These are phyloP conservation scores for Aquilaria malaccensis DNA, from an alignment of 345 rosid genomes.

Conservation along the genomic window DNA sequence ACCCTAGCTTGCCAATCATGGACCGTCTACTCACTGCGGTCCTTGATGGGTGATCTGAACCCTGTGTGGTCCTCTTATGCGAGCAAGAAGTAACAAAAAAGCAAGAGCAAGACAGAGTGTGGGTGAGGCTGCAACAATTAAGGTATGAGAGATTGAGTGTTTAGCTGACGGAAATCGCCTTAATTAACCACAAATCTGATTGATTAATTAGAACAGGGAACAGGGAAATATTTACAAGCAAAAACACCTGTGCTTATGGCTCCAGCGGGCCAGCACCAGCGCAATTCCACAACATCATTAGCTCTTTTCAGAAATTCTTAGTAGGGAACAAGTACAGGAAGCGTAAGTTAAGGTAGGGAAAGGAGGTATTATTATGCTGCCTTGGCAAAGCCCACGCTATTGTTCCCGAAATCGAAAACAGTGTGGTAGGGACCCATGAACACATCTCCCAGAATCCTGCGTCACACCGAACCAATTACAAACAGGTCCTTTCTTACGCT, in stretches of 20 bases:
- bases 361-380: slow-evolving; percentile 37
- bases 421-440: slow-evolving; percentile 97
- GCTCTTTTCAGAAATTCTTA: not conserved
- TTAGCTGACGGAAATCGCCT: too few relatives aligned
- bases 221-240: slow-evolving; percentile 12
- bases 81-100: too few relatives aligned
- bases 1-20: too few relatives aligned
- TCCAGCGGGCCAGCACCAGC: not conserved
- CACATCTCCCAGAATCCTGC: slow-evolving; percentile 89
- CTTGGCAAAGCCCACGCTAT: slow-evolving; percentile 82
- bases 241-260: not conserved
- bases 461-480: not conserved
- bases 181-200: too few relatives aligned
- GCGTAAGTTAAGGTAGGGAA: not conserved
- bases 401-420: slow-evolving; percentile 70
- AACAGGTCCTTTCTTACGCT: not conserved
- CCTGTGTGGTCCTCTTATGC: too few relatives aligned
- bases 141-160: too few relatives aligned
- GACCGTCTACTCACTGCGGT: too few relatives aligned
- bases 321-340: too few relatives aligned
- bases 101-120: too few relatives aligned
- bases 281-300: not conserved
- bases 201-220: not conserved
- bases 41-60: too few relatives aligned
- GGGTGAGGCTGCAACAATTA: too few relatives aligned